phyloP scores from a whole-genome alignment of 345 rosid species.

The Gossypium longicalyx region DNA sequence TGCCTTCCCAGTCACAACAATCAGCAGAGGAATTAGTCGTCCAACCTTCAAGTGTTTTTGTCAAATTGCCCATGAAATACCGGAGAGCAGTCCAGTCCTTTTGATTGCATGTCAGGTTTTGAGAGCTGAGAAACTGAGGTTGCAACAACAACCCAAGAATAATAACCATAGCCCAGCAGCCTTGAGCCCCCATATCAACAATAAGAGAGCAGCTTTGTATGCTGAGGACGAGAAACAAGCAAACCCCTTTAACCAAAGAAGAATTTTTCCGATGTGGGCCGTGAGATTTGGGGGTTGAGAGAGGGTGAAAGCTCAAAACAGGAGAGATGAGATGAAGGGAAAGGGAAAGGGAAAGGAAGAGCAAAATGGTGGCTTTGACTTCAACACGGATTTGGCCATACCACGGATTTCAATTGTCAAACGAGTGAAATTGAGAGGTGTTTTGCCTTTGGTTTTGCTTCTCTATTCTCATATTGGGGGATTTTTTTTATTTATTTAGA shows the following conservation, averaged over 20 bases:
- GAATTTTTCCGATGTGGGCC: slow-evolving; percentile 14
- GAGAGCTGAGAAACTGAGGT: slow-evolving; percentile 30
- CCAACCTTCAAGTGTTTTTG: slow-evolving; percentile 42
- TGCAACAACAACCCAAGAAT: slow-evolving; percentile 31
- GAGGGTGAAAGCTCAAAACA: not conserved
- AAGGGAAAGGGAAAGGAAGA: not conserved
- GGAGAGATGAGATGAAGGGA: not conserved
- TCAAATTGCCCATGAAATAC: slow-evolving; percentile 37
- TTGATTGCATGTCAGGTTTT: slow-evolving; percentile 41
- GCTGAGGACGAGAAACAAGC: slow-evolving; percentile 13
- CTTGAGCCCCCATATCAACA: slow-evolving; percentile 42
- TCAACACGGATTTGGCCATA: slow-evolving; percentile 28
- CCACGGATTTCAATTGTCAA: not conserved
- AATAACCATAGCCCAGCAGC: slow-evolving; percentile 32
- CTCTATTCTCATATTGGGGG: not conserved
- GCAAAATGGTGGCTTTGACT: slow-evolving; percentile 35
- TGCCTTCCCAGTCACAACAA: slow-evolving; percentile 66
- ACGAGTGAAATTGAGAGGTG: not conserved
- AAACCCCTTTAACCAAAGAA: slow-evolving; percentile 10
- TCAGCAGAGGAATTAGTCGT: slow-evolving; percentile 25
- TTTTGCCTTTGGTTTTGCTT: not conserved
- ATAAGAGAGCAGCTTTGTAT: not conserved
- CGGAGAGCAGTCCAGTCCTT: slow-evolving; percentile 48
- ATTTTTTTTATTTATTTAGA: not conserved
- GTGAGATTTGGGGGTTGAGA: not conserved